Evolutionary conservation across 2,329 filamentous ascomycete species (phyloP).

Genomic region (Penicillium sp.): DNA sequence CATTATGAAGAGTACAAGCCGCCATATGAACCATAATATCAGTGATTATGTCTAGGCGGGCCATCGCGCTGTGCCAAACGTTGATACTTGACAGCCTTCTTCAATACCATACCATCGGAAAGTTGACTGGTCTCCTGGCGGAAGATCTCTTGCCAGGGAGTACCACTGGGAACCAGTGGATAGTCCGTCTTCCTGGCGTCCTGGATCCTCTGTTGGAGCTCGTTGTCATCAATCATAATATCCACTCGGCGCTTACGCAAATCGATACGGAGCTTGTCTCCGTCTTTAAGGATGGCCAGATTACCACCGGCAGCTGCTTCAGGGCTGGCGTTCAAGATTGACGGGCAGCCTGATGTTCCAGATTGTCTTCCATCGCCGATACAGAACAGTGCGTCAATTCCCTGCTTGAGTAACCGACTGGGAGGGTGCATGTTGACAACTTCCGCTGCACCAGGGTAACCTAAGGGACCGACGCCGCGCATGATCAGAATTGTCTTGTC

Average conservation of each 20-base stretch:
- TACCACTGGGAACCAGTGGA: constrained; percentile 21
- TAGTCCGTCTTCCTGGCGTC: constrained; percentile 2
- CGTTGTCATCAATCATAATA: constrained; percentile 39
- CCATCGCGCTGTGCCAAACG: constrained; percentile 46
- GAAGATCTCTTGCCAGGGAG: constrained; percentile 54
- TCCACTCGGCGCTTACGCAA: constrained; percentile 50
- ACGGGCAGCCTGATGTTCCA: constrained; percentile 55
- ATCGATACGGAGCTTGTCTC: constrained; percentile 52
- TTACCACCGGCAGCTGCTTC: constrained; percentile 57
- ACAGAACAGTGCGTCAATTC: constrained; percentile 49
- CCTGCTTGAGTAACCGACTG: constrained; percentile 44
- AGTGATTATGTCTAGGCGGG: constrained; percentile 48
- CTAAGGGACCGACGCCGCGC: constrained; percentile 50
- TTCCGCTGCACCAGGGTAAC: constrained; percentile 52
- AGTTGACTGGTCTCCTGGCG: constrained; percentile 47
- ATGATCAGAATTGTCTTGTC: constrained; percentile 47
- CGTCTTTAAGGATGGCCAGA: constrained; percentile 50
- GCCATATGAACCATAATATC: background rate
- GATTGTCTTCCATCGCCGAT: constrained; percentile 57
- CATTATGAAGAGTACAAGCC: background rate
- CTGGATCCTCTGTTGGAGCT: constrained; percentile 38
- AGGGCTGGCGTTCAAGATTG: constrained; percentile 56
- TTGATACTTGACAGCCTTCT: constrained; percentile 48
- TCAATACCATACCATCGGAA: constrained; percentile 49
- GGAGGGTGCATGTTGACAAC: constrained; percentile 55